phyloP scores from a whole-genome alignment of 768 basidiomycete species.

The Collybia nuda region DNA sequence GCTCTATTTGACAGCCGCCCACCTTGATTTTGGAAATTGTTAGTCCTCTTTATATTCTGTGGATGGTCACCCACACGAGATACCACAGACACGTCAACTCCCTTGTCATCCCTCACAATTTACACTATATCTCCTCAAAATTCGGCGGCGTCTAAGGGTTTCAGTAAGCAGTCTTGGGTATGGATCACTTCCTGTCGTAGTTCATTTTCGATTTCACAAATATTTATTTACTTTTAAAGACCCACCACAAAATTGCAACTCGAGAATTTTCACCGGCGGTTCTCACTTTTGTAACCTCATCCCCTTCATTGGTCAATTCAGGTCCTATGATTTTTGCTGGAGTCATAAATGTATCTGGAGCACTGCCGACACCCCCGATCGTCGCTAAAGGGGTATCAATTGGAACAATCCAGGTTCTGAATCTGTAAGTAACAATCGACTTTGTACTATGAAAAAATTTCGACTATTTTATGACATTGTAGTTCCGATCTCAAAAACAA shows the following conservation, averaged over 20 bases:
- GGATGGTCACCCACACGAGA: not conserved
- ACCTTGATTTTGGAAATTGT: conserved; percentile 67
- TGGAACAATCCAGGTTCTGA: conserved; percentile 51
- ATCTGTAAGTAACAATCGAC: conserved; percentile 41
- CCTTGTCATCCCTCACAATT: conserved; percentile 36
- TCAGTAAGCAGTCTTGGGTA: conserved; percentile 40
- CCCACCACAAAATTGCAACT: conserved; percentile 23
- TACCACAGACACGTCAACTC: conserved; percentile 30
- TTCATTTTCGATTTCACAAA: not conserved
- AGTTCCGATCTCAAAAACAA: conserved; percentile 57
- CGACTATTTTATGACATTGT: not conserved
- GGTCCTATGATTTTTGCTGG: conserved; percentile 42
- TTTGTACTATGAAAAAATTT: not conserved
- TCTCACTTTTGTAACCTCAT: conserved; percentile 44
- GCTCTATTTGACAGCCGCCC: conserved; percentile 51
- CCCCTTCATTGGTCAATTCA: conserved; percentile 32
- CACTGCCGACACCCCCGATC: conserved; percentile 27
- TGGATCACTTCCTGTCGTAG: not conserved
- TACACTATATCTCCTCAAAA: conserved; percentile 27
- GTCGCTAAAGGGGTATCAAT: conserved; percentile 39
- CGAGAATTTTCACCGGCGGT: conserved; percentile 45
- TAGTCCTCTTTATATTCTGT: conserved; percentile 17
- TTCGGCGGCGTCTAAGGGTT: conserved; percentile 9
- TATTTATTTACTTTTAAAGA: conserved; percentile 5
- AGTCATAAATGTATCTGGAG: conserved; percentile 46